Evolutionary conservation across 768 basidiomycete species (phyloP).

Genomic region (Gymnopilus junonius): DNA sequence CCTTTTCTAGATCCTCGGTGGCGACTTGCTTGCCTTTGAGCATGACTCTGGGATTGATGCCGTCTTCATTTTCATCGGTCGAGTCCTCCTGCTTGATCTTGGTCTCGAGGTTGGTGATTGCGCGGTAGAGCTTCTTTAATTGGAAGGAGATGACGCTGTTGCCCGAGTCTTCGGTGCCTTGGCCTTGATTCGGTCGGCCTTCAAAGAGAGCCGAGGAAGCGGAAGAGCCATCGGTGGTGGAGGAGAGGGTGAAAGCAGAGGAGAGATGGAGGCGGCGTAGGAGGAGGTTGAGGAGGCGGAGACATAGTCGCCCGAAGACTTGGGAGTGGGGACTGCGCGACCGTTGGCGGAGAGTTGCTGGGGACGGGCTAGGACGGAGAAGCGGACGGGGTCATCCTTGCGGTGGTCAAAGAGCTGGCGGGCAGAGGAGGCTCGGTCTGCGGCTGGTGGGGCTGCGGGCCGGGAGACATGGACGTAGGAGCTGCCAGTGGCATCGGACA

Average conservation of each 20-base stretch:
- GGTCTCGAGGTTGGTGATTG: constrained; percentile 78
- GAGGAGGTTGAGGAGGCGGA: constrained; percentile 79
- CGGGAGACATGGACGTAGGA: constrained; percentile 53
- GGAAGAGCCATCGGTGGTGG: constrained; percentile 78
- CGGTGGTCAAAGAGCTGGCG: constrained; percentile 87
- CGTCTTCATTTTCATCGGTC: constrained; percentile 57
- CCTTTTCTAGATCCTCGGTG: constrained; percentile 67
- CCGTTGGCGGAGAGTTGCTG: constrained; percentile 27
- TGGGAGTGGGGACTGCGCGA: constrained; percentile 56
- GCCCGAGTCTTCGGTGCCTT: constrained; percentile 55
- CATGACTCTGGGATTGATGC: constrained; percentile 44
- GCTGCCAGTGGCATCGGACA: constrained; percentile 61
- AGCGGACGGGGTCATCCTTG: constrained; percentile 90
- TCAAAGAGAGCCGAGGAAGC: constrained; percentile 75
- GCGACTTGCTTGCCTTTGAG: constrained; percentile 46
- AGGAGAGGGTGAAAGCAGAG: constrained; percentile 74
- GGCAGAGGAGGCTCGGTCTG: constrained; percentile 37
- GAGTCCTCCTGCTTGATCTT: constrained; percentile 69
- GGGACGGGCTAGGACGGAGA: constrained; percentile 67
- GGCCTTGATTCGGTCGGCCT: constrained; percentile 38
- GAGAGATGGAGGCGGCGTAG: constrained; percentile 73
- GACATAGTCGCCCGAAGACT: constrained; percentile 69
- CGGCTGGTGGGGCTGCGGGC: constrained; percentile 13
- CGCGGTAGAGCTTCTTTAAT: constrained; percentile 83
- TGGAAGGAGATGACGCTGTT: constrained; percentile 74